phyloP scores from a whole-genome alignment of 768 basidiomycete species.

The Lactarius indigo region DNA sequence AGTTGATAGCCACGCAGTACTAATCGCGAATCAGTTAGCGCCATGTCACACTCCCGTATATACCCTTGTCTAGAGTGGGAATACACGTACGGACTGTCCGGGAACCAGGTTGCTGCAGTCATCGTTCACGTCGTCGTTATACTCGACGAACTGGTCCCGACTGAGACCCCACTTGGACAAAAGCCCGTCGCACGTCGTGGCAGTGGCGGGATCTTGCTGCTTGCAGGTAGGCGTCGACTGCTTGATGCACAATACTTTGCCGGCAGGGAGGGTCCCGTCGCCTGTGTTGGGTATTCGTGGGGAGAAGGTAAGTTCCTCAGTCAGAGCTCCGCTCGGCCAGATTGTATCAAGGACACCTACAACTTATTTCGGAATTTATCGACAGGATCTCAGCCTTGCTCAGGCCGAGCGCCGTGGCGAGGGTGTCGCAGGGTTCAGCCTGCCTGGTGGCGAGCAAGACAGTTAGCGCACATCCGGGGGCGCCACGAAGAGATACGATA shows the following conservation, averaged over 20 bases:
- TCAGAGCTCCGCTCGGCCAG: background rate
- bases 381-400: background rate
- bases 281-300: background rate
- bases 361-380: slow-evolving; percentile 7
- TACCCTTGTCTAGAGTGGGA: background rate
- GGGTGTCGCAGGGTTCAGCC: background rate
- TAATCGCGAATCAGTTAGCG: background rate
- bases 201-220: too few relatives aligned
- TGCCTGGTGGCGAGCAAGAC: background rate
- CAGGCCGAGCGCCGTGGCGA: background rate
- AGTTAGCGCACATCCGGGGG: too few relatives aligned
- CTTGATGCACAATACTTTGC: background rate
- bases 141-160: background rate
- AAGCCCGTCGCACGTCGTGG: slow-evolving; percentile 1
- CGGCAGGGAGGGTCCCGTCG: background rate
- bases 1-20: slow-evolving; percentile 11
- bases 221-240: background rate
- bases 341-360: background rate
- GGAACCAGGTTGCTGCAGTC: slow-evolving; percentile 8
- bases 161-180: background rate
- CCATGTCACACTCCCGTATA: background rate
- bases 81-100: slow-evolving; percentile 6
- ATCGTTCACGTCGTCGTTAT: slow-evolving; percentile 13
- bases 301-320: background rate
- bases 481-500: background rate